Conservation (phyloP, 2,329 filamentous ascomycete species). For the Calonectria henricotiae region DNA sequence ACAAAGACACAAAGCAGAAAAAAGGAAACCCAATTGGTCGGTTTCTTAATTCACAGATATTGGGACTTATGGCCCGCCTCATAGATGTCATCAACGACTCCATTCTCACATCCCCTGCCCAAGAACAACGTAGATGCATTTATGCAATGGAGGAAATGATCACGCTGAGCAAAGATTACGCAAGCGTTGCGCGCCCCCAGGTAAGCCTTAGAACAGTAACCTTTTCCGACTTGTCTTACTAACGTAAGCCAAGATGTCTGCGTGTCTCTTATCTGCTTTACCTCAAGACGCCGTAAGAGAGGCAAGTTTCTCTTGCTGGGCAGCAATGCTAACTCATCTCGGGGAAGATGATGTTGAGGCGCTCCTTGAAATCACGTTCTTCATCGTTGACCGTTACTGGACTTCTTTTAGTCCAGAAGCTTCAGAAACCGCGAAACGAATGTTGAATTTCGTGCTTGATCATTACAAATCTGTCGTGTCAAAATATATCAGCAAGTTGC, state of each 20-base stretch:
- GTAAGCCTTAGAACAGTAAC: conserved; percentile 63
- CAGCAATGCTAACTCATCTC: conserved; percentile 81
- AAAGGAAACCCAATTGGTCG: conserved; percentile 75
- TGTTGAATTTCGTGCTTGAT: conserved; percentile 78
- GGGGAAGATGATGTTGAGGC: conserved; percentile 84
- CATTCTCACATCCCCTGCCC: conserved; percentile 66
- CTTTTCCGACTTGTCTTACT: not conserved
- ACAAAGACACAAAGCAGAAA: conserved; percentile 64
- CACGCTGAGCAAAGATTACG: conserved; percentile 79
- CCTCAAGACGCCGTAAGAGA: conserved; percentile 82
- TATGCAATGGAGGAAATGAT: conserved; percentile 92
- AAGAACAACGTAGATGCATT: conserved; percentile 84
- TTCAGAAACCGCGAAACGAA: conserved; percentile 72
- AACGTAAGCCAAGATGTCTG: conserved; percentile 75
- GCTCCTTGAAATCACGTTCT: conserved; percentile 91
- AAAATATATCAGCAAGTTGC: conserved; percentile 81
- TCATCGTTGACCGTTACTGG: conserved; percentile 90
- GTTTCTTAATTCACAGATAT: conserved; percentile 87
- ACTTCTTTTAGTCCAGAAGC: conserved; percentile 73
- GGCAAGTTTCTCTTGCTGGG: conserved; percentile 88
- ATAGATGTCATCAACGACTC: conserved; percentile 84
- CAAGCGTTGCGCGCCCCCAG: conserved; percentile 88
- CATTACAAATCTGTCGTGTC: conserved; percentile 74
- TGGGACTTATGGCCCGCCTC: conserved; percentile 89
- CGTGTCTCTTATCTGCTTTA: conserved; percentile 91